phyloP scores from a whole-genome alignment of 257 asterid genomes.

The Solanum piurae region DNA sequence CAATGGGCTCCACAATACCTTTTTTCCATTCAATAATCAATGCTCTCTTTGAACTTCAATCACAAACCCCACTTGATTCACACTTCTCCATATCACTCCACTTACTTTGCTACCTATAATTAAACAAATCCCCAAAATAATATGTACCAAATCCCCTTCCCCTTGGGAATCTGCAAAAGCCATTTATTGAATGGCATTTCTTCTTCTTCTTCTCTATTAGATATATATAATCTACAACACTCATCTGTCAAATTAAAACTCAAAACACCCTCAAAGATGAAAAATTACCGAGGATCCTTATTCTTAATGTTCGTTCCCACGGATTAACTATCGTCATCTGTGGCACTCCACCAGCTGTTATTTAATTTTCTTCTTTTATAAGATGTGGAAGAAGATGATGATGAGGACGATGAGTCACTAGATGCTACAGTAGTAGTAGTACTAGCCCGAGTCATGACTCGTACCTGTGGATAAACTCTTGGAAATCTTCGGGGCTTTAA shows the following conservation, averaged over 20 bases:
- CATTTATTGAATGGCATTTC: constrained; percentile 29
- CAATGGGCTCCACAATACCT: constrained; percentile 34
- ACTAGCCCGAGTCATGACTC: constrained; percentile 63
- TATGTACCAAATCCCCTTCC: constrained; percentile 56
- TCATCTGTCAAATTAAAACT: constrained; percentile 36
- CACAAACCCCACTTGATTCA: constrained; percentile 23
- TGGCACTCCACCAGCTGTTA: constrained; percentile 27
- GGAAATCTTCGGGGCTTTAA: constrained; percentile 40
- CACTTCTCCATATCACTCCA: constrained; percentile 34
- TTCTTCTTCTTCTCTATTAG: constrained; percentile 14
- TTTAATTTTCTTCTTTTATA: constrained; percentile 67
- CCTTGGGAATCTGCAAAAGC: constrained; percentile 84
- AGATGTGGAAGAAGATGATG: constrained; percentile 43
- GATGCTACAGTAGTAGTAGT: constrained; percentile 7
- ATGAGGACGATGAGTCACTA: constrained; percentile 30
- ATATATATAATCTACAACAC: constrained; percentile 42
- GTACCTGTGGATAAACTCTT: constrained; percentile 68
- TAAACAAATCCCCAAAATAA: constrained; percentile 18
- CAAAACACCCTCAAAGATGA: constrained; percentile 32
- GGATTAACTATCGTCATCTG: constrained; percentile 38
- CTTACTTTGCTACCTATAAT: constrained; percentile 14
- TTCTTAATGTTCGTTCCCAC: neutral
- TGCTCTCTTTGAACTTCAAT: constrained; percentile 38
- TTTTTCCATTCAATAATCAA: constrained; percentile 30
- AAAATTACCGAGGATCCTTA: constrained; percentile 34